phyloP scores from a whole-genome alignment of 805 yeast species.

The Priceomyces haplophilus region DNA sequence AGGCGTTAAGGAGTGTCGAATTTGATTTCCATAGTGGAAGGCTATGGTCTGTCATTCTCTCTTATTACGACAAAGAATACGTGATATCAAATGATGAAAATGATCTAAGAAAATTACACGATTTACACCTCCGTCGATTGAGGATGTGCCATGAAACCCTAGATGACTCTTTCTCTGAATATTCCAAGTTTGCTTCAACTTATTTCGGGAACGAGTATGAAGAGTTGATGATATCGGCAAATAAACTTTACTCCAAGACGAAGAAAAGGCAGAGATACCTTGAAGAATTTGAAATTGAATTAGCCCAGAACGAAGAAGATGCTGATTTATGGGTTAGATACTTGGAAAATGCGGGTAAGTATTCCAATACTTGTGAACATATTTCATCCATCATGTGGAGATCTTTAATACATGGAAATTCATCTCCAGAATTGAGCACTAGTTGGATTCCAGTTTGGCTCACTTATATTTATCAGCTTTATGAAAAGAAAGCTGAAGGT shows the following conservation, averaged over 20 bases:
- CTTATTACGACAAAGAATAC: slow-evolving; percentile 6
- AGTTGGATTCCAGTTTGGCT: slow-evolving; percentile 28
- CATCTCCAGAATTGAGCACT: slow-evolving; percentile 2
- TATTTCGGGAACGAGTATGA: slow-evolving; percentile 28
- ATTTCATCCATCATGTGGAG: slow-evolving; percentile 29
- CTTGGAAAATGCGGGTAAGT: slow-evolving; percentile 25
- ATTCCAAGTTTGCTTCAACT: slow-evolving; percentile 39
- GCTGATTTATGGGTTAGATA: slow-evolving; percentile 30
- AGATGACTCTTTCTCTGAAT: slow-evolving; percentile 37
- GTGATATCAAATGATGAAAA: slow-evolving; percentile 8
- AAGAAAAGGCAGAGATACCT: slow-evolving; percentile 23
- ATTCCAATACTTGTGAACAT: slow-evolving; percentile 10
- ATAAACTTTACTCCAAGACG: slow-evolving; percentile 27
- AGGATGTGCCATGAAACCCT: slow-evolving; percentile 38
- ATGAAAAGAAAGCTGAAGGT: slow-evolving; percentile 13
- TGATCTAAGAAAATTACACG: slow-evolving; percentile 17
- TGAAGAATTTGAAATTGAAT: slow-evolving; percentile 34
- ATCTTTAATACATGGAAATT: slow-evolving; percentile 14
- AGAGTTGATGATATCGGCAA: slow-evolving; percentile 34
- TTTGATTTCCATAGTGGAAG: slow-evolving; percentile 21
- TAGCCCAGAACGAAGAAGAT: slow-evolving; percentile 16
- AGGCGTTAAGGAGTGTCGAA: slow-evolving; percentile 20
- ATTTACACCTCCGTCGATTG: slow-evolving; percentile 30
- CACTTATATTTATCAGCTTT: slow-evolving; percentile 23
- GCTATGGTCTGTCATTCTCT: slow-evolving; percentile 18